Evolutionary conservation across 1,284 basidiomycete genomes (phyloP).

Genomic region (Trametes hirsuta): DNA sequence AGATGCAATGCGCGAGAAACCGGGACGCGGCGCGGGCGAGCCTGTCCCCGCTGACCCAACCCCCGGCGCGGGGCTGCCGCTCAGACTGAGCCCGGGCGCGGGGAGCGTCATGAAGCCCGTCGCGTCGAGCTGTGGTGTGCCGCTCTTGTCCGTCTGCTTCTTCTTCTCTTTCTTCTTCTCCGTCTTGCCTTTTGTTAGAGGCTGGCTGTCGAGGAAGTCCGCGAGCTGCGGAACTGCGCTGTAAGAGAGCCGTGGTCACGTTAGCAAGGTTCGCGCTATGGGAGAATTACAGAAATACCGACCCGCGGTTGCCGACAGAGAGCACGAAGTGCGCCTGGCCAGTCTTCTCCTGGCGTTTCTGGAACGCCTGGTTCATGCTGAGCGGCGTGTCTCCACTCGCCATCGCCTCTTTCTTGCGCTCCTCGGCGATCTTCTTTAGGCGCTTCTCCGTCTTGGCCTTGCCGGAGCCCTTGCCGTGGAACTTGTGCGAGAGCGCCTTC

Average conservation of each 20-base stretch:
- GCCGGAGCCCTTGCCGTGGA: slow-evolving; percentile 94
- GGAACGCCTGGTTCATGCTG: slow-evolving; percentile 91
- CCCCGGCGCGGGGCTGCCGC: slow-evolving; percentile 47
- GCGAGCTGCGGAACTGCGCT: slow-evolving; percentile 82
- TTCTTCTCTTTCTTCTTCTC: slow-evolving; percentile 78
- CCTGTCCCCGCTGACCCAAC: slow-evolving; percentile 44
- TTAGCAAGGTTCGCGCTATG: not conserved
- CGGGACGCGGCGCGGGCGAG: slow-evolving; percentile 71
- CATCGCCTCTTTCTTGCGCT: slow-evolving; percentile 91
- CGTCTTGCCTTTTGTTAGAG: slow-evolving; percentile 72
- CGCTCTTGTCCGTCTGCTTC: slow-evolving; percentile 60
- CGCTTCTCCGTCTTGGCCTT: slow-evolving; percentile 95
- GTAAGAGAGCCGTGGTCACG: slow-evolving; percentile 12
- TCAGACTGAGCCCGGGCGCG: slow-evolving; percentile 49
- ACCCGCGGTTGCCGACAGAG: slow-evolving; percentile 93
- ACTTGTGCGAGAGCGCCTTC: slow-evolving; percentile 94
- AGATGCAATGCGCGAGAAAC: slow-evolving; percentile 76
- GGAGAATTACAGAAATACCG: slow-evolving; percentile 35
- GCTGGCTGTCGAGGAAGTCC: slow-evolving; percentile 78
- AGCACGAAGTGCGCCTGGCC: slow-evolving; percentile 95
- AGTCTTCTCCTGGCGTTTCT: slow-evolving; percentile 87
- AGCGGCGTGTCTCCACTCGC: slow-evolving; percentile 90
- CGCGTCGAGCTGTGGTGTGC: slow-evolving; percentile 49
- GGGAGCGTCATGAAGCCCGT: slow-evolving; percentile 74
- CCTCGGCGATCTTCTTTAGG: slow-evolving; percentile 91